These are phyloP conservation scores for Ananas comosus DNA, from an alignment of 176 grass and related monocot species.

Conservation along the genomic window DNA sequence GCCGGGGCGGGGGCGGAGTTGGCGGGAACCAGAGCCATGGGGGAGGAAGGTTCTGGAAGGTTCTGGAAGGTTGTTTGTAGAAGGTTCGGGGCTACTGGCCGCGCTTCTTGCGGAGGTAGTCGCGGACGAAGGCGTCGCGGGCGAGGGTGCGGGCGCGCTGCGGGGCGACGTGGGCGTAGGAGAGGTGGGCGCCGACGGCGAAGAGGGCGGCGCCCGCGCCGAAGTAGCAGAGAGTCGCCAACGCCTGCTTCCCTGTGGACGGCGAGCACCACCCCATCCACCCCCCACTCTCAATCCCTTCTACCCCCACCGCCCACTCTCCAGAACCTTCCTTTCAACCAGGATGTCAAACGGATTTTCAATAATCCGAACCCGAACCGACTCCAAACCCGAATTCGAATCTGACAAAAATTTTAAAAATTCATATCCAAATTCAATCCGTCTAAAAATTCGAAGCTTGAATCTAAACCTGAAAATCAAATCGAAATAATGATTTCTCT, in stretches of 20 bases:
- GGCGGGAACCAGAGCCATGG: constrained; percentile 45
- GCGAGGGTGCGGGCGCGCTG: constrained; percentile 62
- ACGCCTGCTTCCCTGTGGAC: constrained; percentile 50
- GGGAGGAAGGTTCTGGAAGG: neutral
- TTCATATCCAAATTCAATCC: too few relatives aligned
- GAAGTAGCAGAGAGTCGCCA: constrained; percentile 42
- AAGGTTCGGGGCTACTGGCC: constrained; percentile 21
- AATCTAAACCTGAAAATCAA: too few relatives aligned
- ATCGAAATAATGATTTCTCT: too few relatives aligned
- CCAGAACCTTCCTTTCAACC: neutral
- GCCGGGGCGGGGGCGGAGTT: constrained; percentile 30
- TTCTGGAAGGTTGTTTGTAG: neutral
- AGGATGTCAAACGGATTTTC: too few relatives aligned
- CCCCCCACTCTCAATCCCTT: neutral
- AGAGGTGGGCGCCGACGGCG: constrained; percentile 44
- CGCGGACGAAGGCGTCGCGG: constrained; percentile 52
- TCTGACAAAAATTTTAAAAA: too few relatives aligned
- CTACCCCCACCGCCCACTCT: neutral
- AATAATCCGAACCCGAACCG: too few relatives aligned
- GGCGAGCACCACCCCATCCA: constrained; percentile 60
- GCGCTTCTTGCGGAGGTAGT: constrained; percentile 46
- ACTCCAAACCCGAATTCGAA: too few relatives aligned
- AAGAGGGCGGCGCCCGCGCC: constrained; percentile 41
- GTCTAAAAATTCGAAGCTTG: too few relatives aligned
- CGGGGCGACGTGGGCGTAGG: constrained; percentile 37